Evolutionary conservation across 164 flowering plant genomes (phyloP), one percentile per base, ranked within the genome.

Genomic region (Malania oleifera): DNA sequence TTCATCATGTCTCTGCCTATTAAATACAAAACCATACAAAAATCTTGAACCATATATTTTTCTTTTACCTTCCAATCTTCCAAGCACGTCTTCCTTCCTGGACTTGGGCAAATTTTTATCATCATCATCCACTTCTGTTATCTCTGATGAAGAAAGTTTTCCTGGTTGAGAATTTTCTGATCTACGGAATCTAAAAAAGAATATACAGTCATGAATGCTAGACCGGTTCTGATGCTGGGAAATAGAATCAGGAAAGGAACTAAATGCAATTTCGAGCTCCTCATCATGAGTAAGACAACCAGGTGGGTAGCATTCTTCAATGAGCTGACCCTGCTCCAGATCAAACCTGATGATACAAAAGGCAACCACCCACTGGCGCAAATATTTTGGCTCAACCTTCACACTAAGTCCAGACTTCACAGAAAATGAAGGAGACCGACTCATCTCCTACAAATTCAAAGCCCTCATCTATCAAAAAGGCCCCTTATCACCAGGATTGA

Each of bases 1-100:
- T 74, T 91, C 96, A 65, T 95, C 99, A 61, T 95, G 99, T 63
- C 98, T 84, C 76, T 95, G 96, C 71, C 99, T 82, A 63, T 95
- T 95, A 52, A 95, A 95, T 7, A 95, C 99, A 73, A 77, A 95
- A 8, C 99, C 99, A 66, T 95, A 95, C 69, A 95, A 57, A 62
- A 76, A 87, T 44, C 60, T 70, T 6, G 80, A 44, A 25, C 65
- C 56, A 52, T 53, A 57, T 14, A 68, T 40, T 39, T 10, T 54
- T 17, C 7, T 28, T 24, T 19, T 61, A 56, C 59, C 54, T 34
- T 54, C 54, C 3, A 59, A 61, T 23, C 58, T 61, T 52, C 51
- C 45, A 18, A 40, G 37, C 7, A 41, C 29, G 34, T 24, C 58
- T 27, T 47, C 56, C 20, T 58, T 56, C 2, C 11, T 14, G 19